Evolutionary conservation across 1,284 basidiomycete species (phyloP).

Genomic region (Ganoderma lingzhi): DNA sequence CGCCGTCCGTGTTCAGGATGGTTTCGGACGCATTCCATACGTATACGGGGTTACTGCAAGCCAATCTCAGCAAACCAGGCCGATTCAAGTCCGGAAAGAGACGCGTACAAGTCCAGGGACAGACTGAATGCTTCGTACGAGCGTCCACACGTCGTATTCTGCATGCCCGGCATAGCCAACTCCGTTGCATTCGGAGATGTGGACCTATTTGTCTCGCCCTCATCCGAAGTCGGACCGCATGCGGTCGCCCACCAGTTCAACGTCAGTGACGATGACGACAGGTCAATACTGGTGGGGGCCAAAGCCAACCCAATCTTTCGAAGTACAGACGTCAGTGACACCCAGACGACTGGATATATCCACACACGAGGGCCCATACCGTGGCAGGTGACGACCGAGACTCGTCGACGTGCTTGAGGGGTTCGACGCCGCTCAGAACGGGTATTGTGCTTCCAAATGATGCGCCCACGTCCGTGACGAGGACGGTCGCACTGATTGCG

Average conservation of each 20-base stretch:
- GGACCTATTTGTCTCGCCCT: background rate
- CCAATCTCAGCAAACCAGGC: background rate
- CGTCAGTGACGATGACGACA: slow-evolving; percentile 11
- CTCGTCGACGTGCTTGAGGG: background rate
- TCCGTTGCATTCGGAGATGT: background rate
- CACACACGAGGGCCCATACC: background rate
- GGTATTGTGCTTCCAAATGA: slow-evolving; percentile 9
- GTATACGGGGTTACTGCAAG: slow-evolving; percentile 10
- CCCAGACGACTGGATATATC: background rate
- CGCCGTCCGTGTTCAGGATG: background rate
- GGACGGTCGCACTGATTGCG: slow-evolving; percentile 12
- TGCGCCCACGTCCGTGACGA: slow-evolving; percentile 13
- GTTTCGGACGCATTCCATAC: slow-evolving; percentile 16
- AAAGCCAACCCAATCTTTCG: slow-evolving; percentile 16
- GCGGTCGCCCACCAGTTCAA: slow-evolving; percentile 22
- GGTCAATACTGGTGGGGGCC: slow-evolving; percentile 10
- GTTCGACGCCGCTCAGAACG: slow-evolving; percentile 14
- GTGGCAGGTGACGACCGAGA: background rate
- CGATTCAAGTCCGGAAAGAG: background rate
- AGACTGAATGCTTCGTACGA: slow-evolving; percentile 12
- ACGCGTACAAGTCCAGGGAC: slow-evolving; percentile 17
- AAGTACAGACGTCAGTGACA: background rate
- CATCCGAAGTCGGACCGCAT: background rate
- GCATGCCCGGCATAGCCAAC: slow-evolving; percentile 1
- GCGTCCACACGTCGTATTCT: slow-evolving; percentile 10